Conservation (phyloP, 2,329 filamentous ascomycete genomes). For the Aspergillus sergii region DNA sequence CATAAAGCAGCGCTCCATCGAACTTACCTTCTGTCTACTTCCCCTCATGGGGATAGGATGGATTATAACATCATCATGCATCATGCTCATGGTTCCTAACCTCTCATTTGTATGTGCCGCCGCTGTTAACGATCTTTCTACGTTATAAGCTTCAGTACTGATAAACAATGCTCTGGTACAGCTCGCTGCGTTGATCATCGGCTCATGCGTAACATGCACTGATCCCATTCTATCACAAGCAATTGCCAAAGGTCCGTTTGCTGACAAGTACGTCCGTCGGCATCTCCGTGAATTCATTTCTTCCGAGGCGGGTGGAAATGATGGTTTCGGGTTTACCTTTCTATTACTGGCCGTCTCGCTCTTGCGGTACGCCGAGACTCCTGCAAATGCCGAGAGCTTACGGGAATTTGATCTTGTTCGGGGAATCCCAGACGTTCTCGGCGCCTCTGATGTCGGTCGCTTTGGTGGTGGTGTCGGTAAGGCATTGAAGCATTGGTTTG, state of each 20-base stretch:
- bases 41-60: constrained; percentile 67
- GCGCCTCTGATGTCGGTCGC: constrained; percentile 50
- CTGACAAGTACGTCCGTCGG: constrained; percentile 63
- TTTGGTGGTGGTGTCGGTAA: constrained; percentile 55
- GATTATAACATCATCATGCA: constrained; percentile 60
- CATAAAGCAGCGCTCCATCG: constrained; percentile 51
- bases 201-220: constrained; percentile 63
- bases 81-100: constrained; percentile 58
- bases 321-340: constrained; percentile 65
- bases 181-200: constrained; percentile 60
- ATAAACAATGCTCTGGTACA: constrained; percentile 15
- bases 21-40: constrained; percentile 58
- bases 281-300: constrained; percentile 64
- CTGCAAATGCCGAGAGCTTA: constrained; percentile 22
- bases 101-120: constrained; percentile 46
- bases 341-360: constrained; percentile 61
- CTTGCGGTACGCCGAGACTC: constrained; percentile 55
- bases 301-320: constrained; percentile 63
- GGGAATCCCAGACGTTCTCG: constrained; percentile 31
- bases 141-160: neutral
- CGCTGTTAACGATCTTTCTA: neutral
- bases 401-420: constrained; percentile 21
- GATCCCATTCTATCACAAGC: constrained; percentile 66
- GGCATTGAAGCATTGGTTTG: constrained; percentile 59
- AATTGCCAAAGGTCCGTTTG: constrained; percentile 64